Conservation (phyloP, 768 basidiomycete species). For the Rhizopogon rudus region DNA sequence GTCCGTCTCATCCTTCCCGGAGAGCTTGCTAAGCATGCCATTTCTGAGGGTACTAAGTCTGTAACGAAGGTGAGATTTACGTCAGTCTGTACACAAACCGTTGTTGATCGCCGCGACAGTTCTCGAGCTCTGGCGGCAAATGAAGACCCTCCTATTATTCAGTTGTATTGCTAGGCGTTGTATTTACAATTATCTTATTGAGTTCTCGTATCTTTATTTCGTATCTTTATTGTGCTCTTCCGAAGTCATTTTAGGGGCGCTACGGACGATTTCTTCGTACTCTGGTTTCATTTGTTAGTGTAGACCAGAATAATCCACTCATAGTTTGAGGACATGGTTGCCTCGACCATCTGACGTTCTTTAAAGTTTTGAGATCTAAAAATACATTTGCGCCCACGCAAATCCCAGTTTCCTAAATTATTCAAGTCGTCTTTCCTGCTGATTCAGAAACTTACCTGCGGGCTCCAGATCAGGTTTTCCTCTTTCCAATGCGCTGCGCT, state of each 20-base stretch:
- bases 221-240: no score
- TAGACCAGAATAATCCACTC: no score
- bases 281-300: no score
- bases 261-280: not conserved
- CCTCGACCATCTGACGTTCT: no score
- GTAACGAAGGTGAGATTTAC: slow-evolving; percentile 66
- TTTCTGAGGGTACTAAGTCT: slow-evolving; percentile 88
- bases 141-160: slow-evolving; percentile 27
- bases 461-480: no score
- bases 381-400: no score
- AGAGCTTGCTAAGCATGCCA: slow-evolving; percentile 75
- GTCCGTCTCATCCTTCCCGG: slow-evolving; percentile 96
- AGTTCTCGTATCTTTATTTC: not conserved
- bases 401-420: no score
- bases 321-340: no score
- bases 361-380: no score
- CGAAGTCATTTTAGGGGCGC: not conserved
- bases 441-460: no score
- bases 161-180: slow-evolving; percentile 22
- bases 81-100: not conserved
- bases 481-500: no score
- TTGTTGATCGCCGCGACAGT: slow-evolving; percentile 35
- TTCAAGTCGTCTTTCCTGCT: no score
- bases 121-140: slow-evolving; percentile 70
- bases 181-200: slow-evolving; percentile 10